A percentile compares a stretch with the other conserved stretches of the same genome.
Conservation (phyloP, 768 basidiomycete genomes). For the Phaeotremella fagi region DNA sequence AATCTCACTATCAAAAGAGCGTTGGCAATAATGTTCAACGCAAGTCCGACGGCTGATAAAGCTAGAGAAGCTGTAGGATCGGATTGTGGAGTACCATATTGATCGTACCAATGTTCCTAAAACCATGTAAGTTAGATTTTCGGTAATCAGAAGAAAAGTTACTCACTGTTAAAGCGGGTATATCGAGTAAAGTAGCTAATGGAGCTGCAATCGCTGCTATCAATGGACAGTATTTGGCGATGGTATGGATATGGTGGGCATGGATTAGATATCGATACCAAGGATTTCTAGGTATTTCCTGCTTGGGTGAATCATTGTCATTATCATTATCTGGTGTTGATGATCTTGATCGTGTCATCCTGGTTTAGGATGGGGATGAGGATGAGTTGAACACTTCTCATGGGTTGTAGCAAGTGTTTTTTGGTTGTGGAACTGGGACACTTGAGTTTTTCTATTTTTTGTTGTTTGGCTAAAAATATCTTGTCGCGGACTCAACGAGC, state of each 20-base stretch:
- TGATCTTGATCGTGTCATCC: no score
- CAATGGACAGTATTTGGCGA: constrained; percentile 40
- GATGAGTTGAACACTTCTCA: no score
- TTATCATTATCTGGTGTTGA: no score
- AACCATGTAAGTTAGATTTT: neutral
- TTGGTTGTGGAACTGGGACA: no score
- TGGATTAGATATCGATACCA: neutral
- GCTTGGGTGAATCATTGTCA: no score
- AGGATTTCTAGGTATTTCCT: no score
- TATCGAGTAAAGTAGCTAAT: constrained; percentile 48
- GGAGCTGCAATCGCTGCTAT: constrained; percentile 48
- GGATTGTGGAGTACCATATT: constrained; percentile 26
- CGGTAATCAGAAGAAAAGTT: neutral
- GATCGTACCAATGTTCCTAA: constrained; percentile 45
- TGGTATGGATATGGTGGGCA: neutral
- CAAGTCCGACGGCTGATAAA: constrained; percentile 39
- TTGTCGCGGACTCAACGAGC: no score
- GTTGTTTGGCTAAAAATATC: no score
- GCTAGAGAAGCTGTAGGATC: constrained; percentile 38
- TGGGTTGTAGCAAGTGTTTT: no score
- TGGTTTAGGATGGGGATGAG: no score
- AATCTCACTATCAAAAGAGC: constrained; percentile 47
- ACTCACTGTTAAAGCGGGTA: constrained; percentile 48
- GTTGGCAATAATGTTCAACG: constrained; percentile 47
- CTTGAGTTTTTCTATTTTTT: no score